Conservation (phyloP, 305 asterid genomes). For the Ajuga reptans region DNA sequence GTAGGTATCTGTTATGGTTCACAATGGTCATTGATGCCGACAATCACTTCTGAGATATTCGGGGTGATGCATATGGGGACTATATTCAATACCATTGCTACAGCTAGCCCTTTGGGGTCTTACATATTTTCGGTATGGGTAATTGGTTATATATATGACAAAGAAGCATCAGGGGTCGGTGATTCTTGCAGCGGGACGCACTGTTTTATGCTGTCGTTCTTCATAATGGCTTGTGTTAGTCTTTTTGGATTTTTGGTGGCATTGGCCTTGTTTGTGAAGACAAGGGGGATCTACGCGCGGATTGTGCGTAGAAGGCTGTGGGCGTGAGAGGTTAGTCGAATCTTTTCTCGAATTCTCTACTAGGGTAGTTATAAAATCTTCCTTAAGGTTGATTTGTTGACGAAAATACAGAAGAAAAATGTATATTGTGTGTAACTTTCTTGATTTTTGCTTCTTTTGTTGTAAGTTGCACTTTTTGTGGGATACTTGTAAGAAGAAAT, state of each 20-base stretch:
- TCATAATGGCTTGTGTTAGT: constrained; percentile 55
- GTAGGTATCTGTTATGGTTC: constrained; percentile 67
- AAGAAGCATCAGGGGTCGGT: constrained; percentile 35
- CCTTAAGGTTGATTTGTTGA: no score
- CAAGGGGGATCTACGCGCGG: constrained; percentile 44
- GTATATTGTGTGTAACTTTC: no score
- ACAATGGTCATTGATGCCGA: constrained; percentile 83
- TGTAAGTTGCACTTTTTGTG: no score
- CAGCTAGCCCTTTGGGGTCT: constrained; percentile 85
- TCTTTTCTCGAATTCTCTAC: no score
- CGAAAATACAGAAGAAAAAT: no score
- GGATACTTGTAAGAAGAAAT: no score
- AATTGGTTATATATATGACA: constrained; percentile 76
- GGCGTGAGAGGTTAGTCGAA: no score
- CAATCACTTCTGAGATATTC: constrained; percentile 64
- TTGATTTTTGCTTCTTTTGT: no score
- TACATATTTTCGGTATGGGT: constrained; percentile 71
- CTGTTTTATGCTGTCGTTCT: constrained; percentile 79
- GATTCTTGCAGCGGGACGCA: constrained; percentile 58
- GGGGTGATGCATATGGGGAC: constrained; percentile 84
- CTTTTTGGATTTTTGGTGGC: constrained; percentile 57
- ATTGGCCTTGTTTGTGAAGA: constrained; percentile 43
- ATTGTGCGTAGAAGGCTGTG: constrained; percentile 23
- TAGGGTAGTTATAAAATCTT: no score
- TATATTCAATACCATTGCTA: constrained; percentile 67